Conservation (phyloP, 2,329 filamentous ascomycete species). For the Coniochaeta sp. region DNA sequence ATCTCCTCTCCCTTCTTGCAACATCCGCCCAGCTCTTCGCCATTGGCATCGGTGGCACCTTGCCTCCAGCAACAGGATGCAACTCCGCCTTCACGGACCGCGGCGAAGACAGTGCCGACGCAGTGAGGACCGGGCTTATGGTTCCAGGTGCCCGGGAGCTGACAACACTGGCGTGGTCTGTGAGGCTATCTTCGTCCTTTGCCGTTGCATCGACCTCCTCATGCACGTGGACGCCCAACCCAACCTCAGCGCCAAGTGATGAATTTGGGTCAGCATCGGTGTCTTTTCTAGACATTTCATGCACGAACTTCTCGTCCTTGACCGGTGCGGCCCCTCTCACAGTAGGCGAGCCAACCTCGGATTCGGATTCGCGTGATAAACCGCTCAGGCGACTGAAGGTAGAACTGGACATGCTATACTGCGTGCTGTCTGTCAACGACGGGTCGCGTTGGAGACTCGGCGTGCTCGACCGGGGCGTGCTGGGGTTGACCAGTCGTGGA, state of each 20-base stretch:
- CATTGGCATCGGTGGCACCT: slow-evolving; percentile 24
- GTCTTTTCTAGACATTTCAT: neutral
- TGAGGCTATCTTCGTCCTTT: neutral
- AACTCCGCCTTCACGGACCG: slow-evolving; percentile 11
- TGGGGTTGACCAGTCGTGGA: slow-evolving; percentile 23
- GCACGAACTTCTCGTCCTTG: no score
- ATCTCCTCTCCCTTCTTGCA: slow-evolving; percentile 11
- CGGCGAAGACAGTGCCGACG: slow-evolving; percentile 25
- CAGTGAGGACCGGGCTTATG: slow-evolving; percentile 14
- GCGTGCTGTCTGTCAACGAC: slow-evolving; percentile 31
- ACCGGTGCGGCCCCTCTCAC: slow-evolving; percentile 9
- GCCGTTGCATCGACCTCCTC: neutral
- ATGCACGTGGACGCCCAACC: slow-evolving; percentile 2
- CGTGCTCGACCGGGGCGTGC: slow-evolving; percentile 28
- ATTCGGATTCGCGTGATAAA: slow-evolving; percentile 16
- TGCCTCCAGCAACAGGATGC: slow-evolving; percentile 4
- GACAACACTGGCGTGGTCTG: slow-evolving; percentile 9
- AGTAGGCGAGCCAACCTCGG: slow-evolving; percentile 20
- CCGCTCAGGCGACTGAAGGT: slow-evolving; percentile 28
- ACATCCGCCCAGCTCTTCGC: slow-evolving; percentile 34
- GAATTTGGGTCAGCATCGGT: neutral
- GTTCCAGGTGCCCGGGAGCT: slow-evolving; percentile 7
- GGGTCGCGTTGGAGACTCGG: slow-evolving; percentile 25
- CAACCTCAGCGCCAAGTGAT: neutral
- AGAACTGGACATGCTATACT: slow-evolving; percentile 31